Evolutionary conservation across 2,329 filamentous ascomycete genomes (phyloP), one percentile per base, ranked within the genome.

Genomic region (Diaporthe citri): DNA sequence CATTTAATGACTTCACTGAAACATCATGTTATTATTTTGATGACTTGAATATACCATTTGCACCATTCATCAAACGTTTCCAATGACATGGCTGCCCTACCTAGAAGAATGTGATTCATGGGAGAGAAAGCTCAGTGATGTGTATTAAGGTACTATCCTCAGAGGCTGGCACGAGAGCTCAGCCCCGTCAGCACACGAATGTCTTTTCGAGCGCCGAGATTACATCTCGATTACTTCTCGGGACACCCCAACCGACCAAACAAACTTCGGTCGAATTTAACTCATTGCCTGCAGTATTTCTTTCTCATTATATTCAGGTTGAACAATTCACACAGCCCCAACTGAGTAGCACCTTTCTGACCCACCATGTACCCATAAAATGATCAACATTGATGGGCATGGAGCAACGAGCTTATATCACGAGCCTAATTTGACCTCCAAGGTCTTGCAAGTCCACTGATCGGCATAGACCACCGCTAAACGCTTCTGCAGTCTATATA

Each of bases 41-140:
- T 55, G 64, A 69, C 34, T 55, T 69, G 34, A 69, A 55, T 69
- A 69, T 41, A 55, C 41, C 60, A 66, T 66, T 66, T 66, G 46
- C 64, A 67, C 46, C 34, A 12, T 20, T 52, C 22, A 20, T 4
- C 8, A 17, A 41, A 31, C 25, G 6, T 41, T 22, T 8, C 34
- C 9, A 25, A 3, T 41, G 36, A 13, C 9, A 25, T 52, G 4
- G 5, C 13, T 10, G 43, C 43, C 31, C 9, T 67, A 20, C n/a
- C 43, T 22, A 20, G 39, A 12, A 20, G 28, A 13, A 5, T 7
- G 10, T 31, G 41, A 28, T 66, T 8, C 41, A 4, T 48, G 28
- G 6, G 4, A 25, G 4, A 41, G 28, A 28, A 25, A 41, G 34
- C 34, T 4, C 10, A 28, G 34, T 69, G 34, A 55, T 28, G 8